Evolutionary conservation across 2,329 filamentous ascomycete species (phyloP).

Genomic region (Polytolypa hystricis): DNA sequence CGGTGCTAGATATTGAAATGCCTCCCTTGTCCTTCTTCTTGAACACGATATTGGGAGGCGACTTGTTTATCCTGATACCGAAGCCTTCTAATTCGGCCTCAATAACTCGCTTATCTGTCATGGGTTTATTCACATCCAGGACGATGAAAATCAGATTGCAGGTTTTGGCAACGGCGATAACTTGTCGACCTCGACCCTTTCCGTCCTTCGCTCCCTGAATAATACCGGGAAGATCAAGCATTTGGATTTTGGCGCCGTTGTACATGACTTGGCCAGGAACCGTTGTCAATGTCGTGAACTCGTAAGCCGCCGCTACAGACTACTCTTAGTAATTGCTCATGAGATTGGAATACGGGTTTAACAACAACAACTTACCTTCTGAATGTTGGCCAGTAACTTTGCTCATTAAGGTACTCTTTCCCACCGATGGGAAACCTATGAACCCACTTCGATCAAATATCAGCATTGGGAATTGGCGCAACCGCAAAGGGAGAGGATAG

Average conservation of each 20-base stretch:
- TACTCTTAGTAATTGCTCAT: constrained; percentile 9
- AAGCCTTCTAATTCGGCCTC: constrained; percentile 94
- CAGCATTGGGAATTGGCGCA: neutral
- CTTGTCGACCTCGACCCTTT: constrained; percentile 91
- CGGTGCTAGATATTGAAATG: constrained; percentile 89
- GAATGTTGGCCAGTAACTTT: constrained; percentile 91
- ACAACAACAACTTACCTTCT: constrained; percentile 44
- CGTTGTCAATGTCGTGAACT: constrained; percentile 96
- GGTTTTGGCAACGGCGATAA: constrained; percentile 97
- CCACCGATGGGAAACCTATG: constrained; percentile 95
- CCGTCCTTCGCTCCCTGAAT: constrained; percentile 98
- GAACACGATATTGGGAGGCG: constrained; percentile 96
- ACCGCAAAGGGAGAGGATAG: neutral
- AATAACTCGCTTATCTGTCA: constrained; percentile 94
- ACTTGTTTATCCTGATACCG: constrained; percentile 94
- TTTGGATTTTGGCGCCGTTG: constrained; percentile 95
- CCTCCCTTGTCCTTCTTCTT: constrained; percentile 99
- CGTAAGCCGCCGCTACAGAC: constrained; percentile 71
- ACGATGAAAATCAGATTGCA: constrained; percentile 99
- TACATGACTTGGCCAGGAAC: constrained; percentile 93
- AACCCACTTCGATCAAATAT: constrained; percentile 48
- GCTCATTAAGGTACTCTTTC: constrained; percentile 97
- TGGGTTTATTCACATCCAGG: constrained; percentile 92
- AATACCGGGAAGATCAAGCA: constrained; percentile 96
- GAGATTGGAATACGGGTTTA: neutral